These are phyloP conservation scores for Raphanus hybrid DNA, from an alignment of 441 rosid genomes.

Conservation along the genomic window DNA sequence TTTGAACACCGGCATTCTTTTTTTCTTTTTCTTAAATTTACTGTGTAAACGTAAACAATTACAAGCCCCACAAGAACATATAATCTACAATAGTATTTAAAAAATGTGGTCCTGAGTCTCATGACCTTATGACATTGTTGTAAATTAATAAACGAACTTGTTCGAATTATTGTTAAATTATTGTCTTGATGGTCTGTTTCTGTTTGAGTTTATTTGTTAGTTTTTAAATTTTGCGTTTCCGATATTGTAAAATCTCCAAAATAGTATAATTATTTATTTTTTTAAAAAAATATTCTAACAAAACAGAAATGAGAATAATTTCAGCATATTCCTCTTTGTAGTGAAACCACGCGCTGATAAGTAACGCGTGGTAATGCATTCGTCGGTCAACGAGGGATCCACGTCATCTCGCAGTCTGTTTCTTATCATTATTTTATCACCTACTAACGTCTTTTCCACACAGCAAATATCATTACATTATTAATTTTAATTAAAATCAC, in stretches of 20 bases:
- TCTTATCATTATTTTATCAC: conserved; percentile 22
- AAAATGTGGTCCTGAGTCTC: neutral
- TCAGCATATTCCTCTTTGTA: neutral
- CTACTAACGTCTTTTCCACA: conserved; percentile 20
- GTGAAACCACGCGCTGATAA: conserved; percentile 22
- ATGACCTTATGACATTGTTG: neutral
- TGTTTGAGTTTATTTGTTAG: neutral
- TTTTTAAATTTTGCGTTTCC: too few relatives aligned
- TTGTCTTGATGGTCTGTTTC: too few relatives aligned
- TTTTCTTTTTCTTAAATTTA: neutral
- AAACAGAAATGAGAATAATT: neutral
- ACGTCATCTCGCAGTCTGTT: conserved; percentile 30
- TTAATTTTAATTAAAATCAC: neutral
- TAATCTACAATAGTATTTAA: neutral
- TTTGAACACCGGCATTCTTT: neutral
- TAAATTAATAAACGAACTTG: neutral
- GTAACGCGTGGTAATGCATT: conserved; percentile 11
- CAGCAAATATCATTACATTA: conserved; percentile 23
- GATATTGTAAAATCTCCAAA: neutral
- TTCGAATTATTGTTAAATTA: too few relatives aligned
- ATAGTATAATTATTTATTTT: neutral
- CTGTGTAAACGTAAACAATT: neutral
- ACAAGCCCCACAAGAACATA: neutral
- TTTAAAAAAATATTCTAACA: too few relatives aligned
- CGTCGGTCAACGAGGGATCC: conserved; percentile 25